These are phyloP conservation scores for Colletotrichum spaethianum DNA, from an alignment of 2,329 filamentous ascomycete species.

Conservation along the genomic window DNA sequence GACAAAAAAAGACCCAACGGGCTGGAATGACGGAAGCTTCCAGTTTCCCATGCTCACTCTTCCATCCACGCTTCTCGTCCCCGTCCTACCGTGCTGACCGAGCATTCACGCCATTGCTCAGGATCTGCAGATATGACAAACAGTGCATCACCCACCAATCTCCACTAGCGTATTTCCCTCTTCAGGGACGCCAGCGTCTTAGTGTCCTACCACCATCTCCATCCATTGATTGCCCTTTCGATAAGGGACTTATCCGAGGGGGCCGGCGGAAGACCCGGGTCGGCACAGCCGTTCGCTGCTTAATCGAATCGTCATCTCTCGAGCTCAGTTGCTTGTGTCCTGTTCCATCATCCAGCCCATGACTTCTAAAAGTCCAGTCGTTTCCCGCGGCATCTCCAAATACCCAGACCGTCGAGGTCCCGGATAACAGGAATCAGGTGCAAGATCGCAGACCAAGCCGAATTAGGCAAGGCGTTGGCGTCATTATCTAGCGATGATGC, in stretches of 20 bases:
- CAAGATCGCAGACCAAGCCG: slow-evolving; percentile 12
- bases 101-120: slow-evolving; percentile 31
- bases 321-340: neutral
- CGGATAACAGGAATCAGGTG: slow-evolving; percentile 7
- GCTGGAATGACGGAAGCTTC: slow-evolving; percentile 39
- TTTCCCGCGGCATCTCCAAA: neutral
- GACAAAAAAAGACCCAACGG: neutral
- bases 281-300: neutral
- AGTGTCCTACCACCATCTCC: slow-evolving; percentile 11
- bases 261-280: slow-evolving; percentile 3
- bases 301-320: neutral
- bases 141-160: slow-evolving; percentile 25
- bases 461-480: slow-evolving; percentile 32
- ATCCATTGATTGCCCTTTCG: neutral
- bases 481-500: slow-evolving; percentile 31
- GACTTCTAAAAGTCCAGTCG: neutral
- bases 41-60: slow-evolving; percentile 28
- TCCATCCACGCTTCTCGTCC: neutral
- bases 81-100: slow-evolving; percentile 34
- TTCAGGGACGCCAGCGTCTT: slow-evolving; percentile 19
- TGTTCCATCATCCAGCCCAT: neutral
- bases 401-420: neutral
- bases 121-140: slow-evolving; percentile 40
- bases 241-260: slow-evolving; percentile 2
- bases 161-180: slow-evolving; percentile 27